Conservation (phyloP, 768 basidiomycete species). For the Panaeolus cyanescens region DNA sequence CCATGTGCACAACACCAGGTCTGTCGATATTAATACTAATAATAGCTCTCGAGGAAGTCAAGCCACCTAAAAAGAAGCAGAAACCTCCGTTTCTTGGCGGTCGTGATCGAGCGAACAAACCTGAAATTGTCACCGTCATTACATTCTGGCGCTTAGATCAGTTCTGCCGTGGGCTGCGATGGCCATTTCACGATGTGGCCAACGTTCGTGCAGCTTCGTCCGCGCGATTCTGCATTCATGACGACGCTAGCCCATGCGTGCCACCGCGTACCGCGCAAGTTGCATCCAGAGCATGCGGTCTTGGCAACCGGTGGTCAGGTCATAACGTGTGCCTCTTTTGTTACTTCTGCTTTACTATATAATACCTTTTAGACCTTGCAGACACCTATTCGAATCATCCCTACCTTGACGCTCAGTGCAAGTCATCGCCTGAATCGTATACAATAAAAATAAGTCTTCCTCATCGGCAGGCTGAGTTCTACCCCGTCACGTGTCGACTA, state of each 20-base stretch:
- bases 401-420: background rate
- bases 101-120: background rate
- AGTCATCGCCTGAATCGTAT: background rate
- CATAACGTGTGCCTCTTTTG: background rate
- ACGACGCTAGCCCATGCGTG: background rate
- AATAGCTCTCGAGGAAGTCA: background rate
- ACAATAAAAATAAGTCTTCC: background rate
- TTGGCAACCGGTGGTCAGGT: background rate
- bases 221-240: background rate
- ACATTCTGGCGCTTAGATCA: conserved; percentile 1
- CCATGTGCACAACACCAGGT: background rate
- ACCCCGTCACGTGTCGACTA: background rate
- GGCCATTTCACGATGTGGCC: background rate
- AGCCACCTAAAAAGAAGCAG: background rate
- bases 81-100: background rate
- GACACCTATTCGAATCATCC: background rate
- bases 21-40: background rate
- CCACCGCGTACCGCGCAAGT: background rate
- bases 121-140: background rate
- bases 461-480: background rate
- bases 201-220: background rate
- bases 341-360: background rate
- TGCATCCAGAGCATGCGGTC: background rate
- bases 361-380: background rate
- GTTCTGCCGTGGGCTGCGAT: background rate